Evolutionary conservation across 2,329 filamentous ascomycete genomes (phyloP), one percentile per base, ranked within the genome.

Genomic region (Aspergillus niger): DNA sequence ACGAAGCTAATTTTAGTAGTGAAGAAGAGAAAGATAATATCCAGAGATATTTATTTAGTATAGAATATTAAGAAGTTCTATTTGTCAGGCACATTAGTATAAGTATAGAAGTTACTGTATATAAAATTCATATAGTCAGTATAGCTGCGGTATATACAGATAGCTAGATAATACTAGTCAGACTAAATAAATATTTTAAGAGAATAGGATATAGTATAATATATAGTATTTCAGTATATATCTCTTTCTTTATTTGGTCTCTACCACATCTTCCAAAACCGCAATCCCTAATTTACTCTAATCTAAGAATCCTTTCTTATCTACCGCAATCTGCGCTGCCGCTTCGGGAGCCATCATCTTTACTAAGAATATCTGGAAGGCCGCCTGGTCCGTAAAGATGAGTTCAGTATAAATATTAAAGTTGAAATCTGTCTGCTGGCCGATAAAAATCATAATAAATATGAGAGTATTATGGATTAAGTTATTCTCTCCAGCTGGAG

Each of bases 271-370:
- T 13, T 38, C 51, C 51, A 54, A 2, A 36, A 39, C 10, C 22
- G 36, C 36, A 39, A 54, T 28, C 3, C 51, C 17, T 20, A 54
- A 28, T 8, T 41, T 66, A 10, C 60, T 58, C 41, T 57, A 61
- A 48, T 67, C 66, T n/a, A 67, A 52, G 13, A 69, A 66, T 44
- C 58, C 50, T 57, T 69, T 65, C 61, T 69, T 66, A 17, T 69
- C 67, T 3, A 63, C 66, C 2, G 59, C 62, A 32, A 70, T 66
- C 60, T 63, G 59, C 11, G 61, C 60, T 3, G 60, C 63, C 13
- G 48, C 53, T 10, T 67, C 66, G 3, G 67, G 62, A 1, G 48
- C 59, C 28, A 59, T 57, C 3, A 65, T n/a, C 30, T 63, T 67
- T 0, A 63, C 63, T 11, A 38, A 38, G 28, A 67, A 69, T 2